A percentile compares a stretch with the other conserved stretches of the same genome.
phyloP scores from a whole-genome alignment of 371 early-diverging fungal genomes.

The Phascolomyces articulosus region DNA sequence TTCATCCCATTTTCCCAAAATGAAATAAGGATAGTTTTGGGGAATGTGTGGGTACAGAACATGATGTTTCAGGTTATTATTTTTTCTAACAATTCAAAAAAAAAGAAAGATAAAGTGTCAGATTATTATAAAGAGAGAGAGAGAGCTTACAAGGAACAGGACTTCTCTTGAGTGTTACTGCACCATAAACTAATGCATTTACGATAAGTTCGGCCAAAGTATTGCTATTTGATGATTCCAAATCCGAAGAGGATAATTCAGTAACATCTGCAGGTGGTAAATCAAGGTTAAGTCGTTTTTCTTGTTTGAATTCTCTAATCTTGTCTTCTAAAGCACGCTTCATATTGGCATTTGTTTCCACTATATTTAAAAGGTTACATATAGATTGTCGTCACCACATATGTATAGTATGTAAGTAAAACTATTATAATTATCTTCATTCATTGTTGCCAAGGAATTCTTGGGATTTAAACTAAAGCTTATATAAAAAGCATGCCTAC shows the following conservation, averaged over 20 bases:
- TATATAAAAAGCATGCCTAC: slow-evolving; percentile 27
- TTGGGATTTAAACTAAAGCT: neutral
- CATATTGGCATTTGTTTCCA: slow-evolving; percentile 47
- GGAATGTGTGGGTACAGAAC: too few relatives aligned
- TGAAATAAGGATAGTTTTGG: too few relatives aligned
- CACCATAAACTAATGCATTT: slow-evolving; percentile 55
- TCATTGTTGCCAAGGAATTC: neutral
- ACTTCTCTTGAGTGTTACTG: slow-evolving; percentile 64
- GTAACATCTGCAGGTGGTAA: slow-evolving; percentile 10
- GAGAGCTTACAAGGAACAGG: slow-evolving; percentile 52
- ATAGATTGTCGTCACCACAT: too few relatives aligned
- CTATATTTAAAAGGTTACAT: too few relatives aligned
- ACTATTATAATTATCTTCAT: too few relatives aligned
- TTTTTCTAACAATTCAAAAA: neutral
- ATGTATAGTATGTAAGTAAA: neutral
- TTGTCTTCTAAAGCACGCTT: slow-evolving; percentile 47
- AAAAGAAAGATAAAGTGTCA: too few relatives aligned
- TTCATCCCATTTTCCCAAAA: neutral
- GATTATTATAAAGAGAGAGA: too few relatives aligned
- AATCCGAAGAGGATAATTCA: neutral
- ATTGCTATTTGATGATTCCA: neutral
- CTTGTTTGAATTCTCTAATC: slow-evolving; percentile 30
- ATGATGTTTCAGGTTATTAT: neutral
- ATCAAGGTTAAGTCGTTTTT: slow-evolving; percentile 17
- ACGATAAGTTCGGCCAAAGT: slow-evolving; percentile 48